Evolutionary conservation across 169 alveolate species (phyloP).

Genomic region (Cryptosporidium parvum): DNA sequence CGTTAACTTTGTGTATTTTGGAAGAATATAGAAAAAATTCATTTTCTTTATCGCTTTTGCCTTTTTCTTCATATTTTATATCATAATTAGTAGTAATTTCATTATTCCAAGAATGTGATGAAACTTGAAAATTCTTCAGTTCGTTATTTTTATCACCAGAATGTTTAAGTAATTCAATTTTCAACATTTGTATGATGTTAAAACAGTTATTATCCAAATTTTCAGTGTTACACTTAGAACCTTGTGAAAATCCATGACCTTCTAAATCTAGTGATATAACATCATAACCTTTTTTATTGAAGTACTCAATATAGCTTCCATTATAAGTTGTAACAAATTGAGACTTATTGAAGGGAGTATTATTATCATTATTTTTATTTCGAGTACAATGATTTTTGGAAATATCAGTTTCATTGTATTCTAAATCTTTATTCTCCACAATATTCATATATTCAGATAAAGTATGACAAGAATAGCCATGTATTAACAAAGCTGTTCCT

Average conservation of each 20-base stretch:
- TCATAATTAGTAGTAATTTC: neutral
- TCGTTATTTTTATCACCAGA: neutral
- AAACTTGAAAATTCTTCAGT: slow-evolving; percentile 9
- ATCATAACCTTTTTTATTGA: slow-evolving; percentile 61
- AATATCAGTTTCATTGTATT: neutral
- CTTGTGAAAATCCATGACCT: slow-evolving; percentile 74
- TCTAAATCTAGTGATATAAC: slow-evolving; percentile 62
- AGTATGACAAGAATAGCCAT: slow-evolving; percentile 71
- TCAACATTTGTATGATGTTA: slow-evolving; percentile 56
- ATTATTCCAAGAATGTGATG: slow-evolving; percentile 34
- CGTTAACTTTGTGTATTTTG: neutral
- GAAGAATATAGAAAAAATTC: slow-evolving; percentile 13
- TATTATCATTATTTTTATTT: neutral
- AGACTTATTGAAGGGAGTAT: slow-evolving; percentile 4
- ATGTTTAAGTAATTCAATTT: slow-evolving; percentile 19
- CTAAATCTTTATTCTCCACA: neutral
- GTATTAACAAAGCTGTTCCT: slow-evolving; percentile 61
- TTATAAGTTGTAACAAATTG: slow-evolving; percentile 35
- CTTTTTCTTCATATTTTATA: neutral
- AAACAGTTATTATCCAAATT: slow-evolving; percentile 40
- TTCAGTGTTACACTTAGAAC: slow-evolving; percentile 50
- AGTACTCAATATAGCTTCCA: slow-evolving; percentile 56
- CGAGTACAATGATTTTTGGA: neutral
- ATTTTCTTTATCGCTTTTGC: neutral
- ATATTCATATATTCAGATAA: slow-evolving; percentile 45